These are phyloP conservation scores for Russula ochroleuca DNA, from an alignment of 768 basidiomycete genomes.

Conservation along the genomic window DNA sequence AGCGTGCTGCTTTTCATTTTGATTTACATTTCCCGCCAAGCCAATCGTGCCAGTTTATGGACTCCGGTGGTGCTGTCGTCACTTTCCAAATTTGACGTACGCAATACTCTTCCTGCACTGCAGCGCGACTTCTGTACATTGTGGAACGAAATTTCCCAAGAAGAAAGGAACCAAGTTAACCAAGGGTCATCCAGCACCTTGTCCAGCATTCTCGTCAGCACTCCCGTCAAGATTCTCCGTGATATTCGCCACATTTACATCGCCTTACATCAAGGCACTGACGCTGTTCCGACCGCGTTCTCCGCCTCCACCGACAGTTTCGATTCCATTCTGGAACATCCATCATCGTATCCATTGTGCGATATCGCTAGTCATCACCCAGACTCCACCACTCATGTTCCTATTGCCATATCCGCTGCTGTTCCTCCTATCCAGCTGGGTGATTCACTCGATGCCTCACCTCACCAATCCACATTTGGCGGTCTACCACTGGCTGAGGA, in stretches of 20 bases:
- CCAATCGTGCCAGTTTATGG: neutral
- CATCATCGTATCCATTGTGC: neutral
- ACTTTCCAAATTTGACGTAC: neutral
- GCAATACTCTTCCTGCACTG: neutral
- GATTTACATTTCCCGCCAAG: neutral
- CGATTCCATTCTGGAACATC: neutral
- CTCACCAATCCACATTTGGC: too few relatives aligned
- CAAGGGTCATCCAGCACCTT: too few relatives aligned
- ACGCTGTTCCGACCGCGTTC: neutral
- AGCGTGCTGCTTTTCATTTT: conserved; percentile 1
- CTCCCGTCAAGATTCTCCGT: neutral
- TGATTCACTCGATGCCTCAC: too few relatives aligned
- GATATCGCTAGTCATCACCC: neutral
- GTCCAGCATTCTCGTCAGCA: too few relatives aligned
- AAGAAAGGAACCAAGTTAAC: neutral
- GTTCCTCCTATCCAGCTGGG: too few relatives aligned
- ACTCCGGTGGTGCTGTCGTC: neutral
- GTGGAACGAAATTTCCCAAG: neutral
- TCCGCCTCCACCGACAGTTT: neutral
- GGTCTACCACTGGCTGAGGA: too few relatives aligned
- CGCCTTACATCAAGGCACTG: neutral
- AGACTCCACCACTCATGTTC: neutral
- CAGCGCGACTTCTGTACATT: neutral
- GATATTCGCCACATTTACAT: neutral
- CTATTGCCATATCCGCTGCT: too few relatives aligned